These are phyloP conservation scores for Macrophomina tecta DNA, from an alignment of 2,329 filamentous ascomycete species.

Conservation along the genomic window DNA sequence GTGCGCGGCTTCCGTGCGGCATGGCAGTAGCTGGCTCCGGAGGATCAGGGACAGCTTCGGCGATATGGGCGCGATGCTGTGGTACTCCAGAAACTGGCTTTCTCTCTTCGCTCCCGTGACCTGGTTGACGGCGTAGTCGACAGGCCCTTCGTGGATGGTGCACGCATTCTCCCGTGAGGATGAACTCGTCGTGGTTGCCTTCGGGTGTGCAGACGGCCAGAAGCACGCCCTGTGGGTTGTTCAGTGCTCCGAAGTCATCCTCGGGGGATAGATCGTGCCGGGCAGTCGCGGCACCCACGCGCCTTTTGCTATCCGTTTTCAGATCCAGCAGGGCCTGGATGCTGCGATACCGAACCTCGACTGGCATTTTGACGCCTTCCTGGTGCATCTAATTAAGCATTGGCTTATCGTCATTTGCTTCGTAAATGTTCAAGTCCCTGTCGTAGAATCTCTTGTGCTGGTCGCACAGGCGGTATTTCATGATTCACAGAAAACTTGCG, in stretches of 20 bases:
- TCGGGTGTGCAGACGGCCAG: constrained; percentile 41
- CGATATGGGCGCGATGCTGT: constrained; percentile 32
- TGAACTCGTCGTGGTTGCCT: constrained; percentile 38
- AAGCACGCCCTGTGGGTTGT: constrained; percentile 37
- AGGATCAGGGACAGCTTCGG: constrained; percentile 36
- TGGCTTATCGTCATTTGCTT: constrained; percentile 34
- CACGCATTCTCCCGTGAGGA: constrained; percentile 43
- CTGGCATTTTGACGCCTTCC: constrained; percentile 37
- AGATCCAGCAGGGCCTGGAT: constrained; percentile 40
- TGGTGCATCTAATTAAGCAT: constrained; percentile 41
- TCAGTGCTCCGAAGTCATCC: constrained; percentile 41
- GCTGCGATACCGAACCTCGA: constrained; percentile 46
- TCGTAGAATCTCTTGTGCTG: constrained; percentile 44
- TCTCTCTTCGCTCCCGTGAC: constrained; percentile 13
- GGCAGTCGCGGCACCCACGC: constrained; percentile 38
- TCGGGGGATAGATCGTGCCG: constrained; percentile 35
- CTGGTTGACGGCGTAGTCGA: constrained; percentile 7
- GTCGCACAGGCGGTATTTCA: constrained; percentile 50
- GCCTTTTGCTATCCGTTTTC: constrained; percentile 35
- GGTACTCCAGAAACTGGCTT: constrained; percentile 30
- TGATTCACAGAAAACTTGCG: constrained; percentile 55
- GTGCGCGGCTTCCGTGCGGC: constrained; percentile 30
- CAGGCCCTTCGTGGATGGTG: constrained; percentile 40
- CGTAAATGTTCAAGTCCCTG: constrained; percentile 45
- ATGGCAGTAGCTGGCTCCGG: constrained; percentile 32